Evolutionary conservation across 768 basidiomycete genomes (phyloP).

Genomic region (Chalciporus piperatus): DNA sequence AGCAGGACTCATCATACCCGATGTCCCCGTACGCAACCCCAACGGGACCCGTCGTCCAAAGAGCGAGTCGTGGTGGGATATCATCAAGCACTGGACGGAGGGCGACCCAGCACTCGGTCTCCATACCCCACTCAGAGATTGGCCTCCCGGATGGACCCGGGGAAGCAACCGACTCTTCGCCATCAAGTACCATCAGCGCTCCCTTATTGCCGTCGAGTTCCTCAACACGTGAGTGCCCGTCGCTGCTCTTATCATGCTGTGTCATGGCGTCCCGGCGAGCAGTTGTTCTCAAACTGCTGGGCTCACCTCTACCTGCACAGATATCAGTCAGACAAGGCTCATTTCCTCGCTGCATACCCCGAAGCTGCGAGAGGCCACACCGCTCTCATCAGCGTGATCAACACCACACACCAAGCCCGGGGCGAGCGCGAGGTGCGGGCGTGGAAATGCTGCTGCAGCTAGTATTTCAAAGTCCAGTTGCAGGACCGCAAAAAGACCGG

Average conservation of each 20-base stretch:
- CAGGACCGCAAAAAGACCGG: no score
- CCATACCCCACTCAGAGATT: constrained; percentile 4
- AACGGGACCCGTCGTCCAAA: background rate
- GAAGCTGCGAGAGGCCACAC: constrained; percentile 2
- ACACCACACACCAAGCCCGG: background rate
- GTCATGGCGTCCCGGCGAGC: no score
- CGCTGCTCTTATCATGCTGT: no score
- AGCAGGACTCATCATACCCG: no score
- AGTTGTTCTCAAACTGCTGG: no score
- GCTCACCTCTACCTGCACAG: background rate
- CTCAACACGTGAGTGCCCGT: constrained; percentile 1
- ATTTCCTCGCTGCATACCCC: background rate
- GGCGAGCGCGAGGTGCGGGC: no score
- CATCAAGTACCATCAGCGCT: constrained; percentile 1
- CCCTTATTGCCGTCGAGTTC: background rate
- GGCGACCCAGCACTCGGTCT: background rate
- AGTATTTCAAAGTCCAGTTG: no score
- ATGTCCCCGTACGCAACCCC: background rate
- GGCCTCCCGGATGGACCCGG: background rate
- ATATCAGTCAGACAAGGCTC: background rate
- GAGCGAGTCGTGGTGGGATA: constrained; percentile 6
- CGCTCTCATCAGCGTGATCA: background rate
- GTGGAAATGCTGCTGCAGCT: no score
- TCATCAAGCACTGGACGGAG: background rate
- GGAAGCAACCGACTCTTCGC: constrained; percentile 1